Conservation (phyloP, 805 yeast species). For the Pichia paraexigua region DNA sequence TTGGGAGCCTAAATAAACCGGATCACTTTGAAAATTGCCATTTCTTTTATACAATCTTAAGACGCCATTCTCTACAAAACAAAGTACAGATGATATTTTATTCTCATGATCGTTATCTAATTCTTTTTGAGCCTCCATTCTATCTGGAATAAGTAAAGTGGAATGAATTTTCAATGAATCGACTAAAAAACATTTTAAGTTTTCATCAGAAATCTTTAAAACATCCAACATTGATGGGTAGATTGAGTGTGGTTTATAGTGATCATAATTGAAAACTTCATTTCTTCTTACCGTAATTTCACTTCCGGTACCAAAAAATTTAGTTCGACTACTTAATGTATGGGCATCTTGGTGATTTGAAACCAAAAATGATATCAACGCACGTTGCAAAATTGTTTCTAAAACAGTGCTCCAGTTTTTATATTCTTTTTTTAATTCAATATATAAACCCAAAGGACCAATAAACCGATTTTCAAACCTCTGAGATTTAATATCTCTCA, state of each 20-base stretch:
- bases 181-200: conserved; percentile 52
- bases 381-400: conserved; percentile 43
- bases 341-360: conserved; percentile 48
- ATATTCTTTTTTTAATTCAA: conserved; percentile 48
- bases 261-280: conserved; percentile 49
- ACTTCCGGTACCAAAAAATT: conserved; percentile 25
- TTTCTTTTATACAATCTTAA: conserved; percentile 22
- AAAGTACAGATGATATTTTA: conserved; percentile 20
- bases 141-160: conserved; percentile 43
- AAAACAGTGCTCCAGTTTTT: conserved; percentile 52
- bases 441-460: conserved; percentile 72
- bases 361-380: conserved; percentile 61
- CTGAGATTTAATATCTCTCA: conserved; percentile 32
- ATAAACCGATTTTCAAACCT: conserved; percentile 47
- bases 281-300: conserved; percentile 44
- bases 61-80: conserved; percentile 18
- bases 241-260: conserved; percentile 34
- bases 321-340: conserved; percentile 31
- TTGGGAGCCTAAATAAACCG: conserved; percentile 17
- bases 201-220: conserved; percentile 46
- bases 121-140: conserved; percentile 41
- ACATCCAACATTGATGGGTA: conserved; percentile 52
- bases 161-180: conserved; percentile 57
- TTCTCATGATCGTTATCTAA: conserved; percentile 27
- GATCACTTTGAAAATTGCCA: conserved; percentile 26